Base-by-base conservation (phyloP, 2,329 filamentous ascomycete genomes). In the Penicillium freii region DNA sequence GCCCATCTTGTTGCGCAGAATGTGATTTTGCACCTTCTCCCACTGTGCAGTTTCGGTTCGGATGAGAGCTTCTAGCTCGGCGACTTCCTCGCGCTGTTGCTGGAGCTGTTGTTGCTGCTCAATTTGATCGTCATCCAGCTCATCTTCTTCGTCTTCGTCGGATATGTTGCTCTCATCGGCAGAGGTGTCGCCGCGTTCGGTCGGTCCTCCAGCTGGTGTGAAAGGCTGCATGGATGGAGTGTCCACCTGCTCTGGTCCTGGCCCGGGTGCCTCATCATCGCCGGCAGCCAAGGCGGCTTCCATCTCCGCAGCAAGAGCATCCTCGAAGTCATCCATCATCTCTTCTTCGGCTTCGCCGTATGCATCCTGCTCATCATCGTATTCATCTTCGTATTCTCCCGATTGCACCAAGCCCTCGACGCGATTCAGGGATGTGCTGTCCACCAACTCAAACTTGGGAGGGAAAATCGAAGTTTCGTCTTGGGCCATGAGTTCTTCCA, bases 401-500 rank as follows among this genome's bases (percentile, higher is more conserved):
- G 67, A 86, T 78, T 73, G 70, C 9, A 72, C 68, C 27, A 71
- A 67, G 21, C 72, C 71, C 50, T 75, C 71, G 5, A 73, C 73
- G 21, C 70, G 84, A 73, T 70, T 73, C n/a, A 79, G 69, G 23
- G 77, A 72, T n/a, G 77, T 69, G 34, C 72, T 73, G 58, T 89
- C 85, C 49, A 89, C 77, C 67, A 89, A 79, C 68, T 91, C 86
- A 66, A 84, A 89, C 51, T 79, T 81, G 15, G 87, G 84, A 17
- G 71, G 67, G 23, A 82, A 82, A 2, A 80, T 62, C 5, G 86
- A 83, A 39, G 81, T 81, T 51, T 82, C 81, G 66, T 96, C 92
- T 40, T 87, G 85, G 44, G 82, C 82, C 4, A 95, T 80, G 34
- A 96, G 77, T 44, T 87, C 82, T 62, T 91, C 86, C 34, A 95